A percentile compares a stretch with the other conserved stretches of the same genome.
phyloP scores from a whole-genome alignment of 371 early-diverging fungal species.

The Rhizomucor miehei region DNA sequence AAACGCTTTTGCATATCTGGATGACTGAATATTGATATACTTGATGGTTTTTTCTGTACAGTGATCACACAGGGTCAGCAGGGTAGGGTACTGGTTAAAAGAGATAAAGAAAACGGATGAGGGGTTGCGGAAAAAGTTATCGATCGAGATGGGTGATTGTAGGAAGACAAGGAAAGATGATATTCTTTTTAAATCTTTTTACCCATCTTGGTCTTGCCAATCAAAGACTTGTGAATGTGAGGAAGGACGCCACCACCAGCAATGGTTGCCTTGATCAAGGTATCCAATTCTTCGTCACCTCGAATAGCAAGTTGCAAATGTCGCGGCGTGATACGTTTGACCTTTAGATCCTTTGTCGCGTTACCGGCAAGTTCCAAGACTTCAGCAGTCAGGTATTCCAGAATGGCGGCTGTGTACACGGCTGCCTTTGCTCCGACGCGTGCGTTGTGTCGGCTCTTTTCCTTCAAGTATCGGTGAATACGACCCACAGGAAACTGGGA shows the following conservation, averaged over 20 bases:
- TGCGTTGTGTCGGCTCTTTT: conserved; percentile 70
- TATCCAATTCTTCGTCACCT: conserved; percentile 89
- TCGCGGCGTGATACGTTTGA: conserved; percentile 87
- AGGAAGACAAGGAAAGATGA: too few relatives aligned
- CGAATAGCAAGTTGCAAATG: conserved; percentile 90
- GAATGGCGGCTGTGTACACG: conserved; percentile 86
- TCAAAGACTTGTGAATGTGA: conserved; percentile 73
- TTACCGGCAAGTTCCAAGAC: conserved; percentile 91
- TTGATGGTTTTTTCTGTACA: too few relatives aligned
- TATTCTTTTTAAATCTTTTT: conserved; percentile 39
- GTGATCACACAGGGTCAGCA: too few relatives aligned
- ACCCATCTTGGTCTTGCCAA: conserved; percentile 58
- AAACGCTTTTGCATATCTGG: too few relatives aligned
- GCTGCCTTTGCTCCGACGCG: conserved; percentile 92
- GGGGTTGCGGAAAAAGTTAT: too few relatives aligned
- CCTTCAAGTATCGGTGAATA: conserved; percentile 87
- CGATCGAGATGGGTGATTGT: too few relatives aligned
- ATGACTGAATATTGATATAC: too few relatives aligned
- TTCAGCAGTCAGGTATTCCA: conserved; percentile 91
- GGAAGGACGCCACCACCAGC: conserved; percentile 87
- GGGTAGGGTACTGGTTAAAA: too few relatives aligned
- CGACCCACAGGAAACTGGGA: conserved; percentile 83
- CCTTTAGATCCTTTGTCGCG: conserved; percentile 87
- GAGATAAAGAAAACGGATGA: too few relatives aligned
- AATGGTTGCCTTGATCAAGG: conserved; percentile 86